These are phyloP conservation scores for Ogataea nitratoaversa DNA, from an alignment of 805 yeast species.

Conservation along the genomic window DNA sequence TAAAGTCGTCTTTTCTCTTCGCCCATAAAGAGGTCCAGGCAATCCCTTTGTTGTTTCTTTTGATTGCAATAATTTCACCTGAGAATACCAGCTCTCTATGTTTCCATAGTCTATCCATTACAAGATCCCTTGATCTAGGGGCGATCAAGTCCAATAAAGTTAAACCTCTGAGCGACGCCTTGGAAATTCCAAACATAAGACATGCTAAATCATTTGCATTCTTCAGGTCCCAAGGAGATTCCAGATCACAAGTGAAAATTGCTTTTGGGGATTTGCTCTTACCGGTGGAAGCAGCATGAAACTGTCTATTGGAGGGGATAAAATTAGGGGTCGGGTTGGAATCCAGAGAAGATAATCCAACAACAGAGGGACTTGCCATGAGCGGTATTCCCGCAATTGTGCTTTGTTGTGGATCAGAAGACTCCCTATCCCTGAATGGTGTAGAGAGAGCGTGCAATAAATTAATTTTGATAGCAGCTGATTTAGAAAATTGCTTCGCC, in stretches of 20 bases:
- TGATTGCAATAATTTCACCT: conserved; percentile 82
- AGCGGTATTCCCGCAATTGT: conserved; percentile 25
- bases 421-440: conserved; percentile 49
- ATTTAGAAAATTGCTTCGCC: conserved; percentile 32
- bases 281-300: conserved; percentile 63
- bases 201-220: conserved; percentile 91
- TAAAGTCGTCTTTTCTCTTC: conserved; percentile 61
- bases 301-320: conserved; percentile 24
- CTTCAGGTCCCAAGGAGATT: conserved; percentile 72
- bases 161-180: conserved; percentile 53
- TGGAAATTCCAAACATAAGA: conserved; percentile 76
- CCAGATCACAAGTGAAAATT: conserved; percentile 71
- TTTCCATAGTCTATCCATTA: conserved; percentile 48
- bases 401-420: conserved; percentile 4
- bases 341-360: conserved; percentile 22
- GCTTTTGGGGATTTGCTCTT: conserved; percentile 76
- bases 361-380: conserved; percentile 19
- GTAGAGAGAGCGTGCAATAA: conserved; percentile 62
- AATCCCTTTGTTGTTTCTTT: conserved; percentile 56
- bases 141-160: conserved; percentile 75
- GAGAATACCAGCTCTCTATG: conserved; percentile 55
- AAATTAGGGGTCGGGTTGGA: conserved; percentile 24
- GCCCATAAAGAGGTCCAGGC: conserved; percentile 94
- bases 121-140: conserved; percentile 69
- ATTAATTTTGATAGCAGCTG: conserved; percentile 39